A percentile compares a stretch with the other conserved stretches of the same genome.
Conservation (phyloP, 345 rosid genomes). For the Murraya koenigii region DNA sequence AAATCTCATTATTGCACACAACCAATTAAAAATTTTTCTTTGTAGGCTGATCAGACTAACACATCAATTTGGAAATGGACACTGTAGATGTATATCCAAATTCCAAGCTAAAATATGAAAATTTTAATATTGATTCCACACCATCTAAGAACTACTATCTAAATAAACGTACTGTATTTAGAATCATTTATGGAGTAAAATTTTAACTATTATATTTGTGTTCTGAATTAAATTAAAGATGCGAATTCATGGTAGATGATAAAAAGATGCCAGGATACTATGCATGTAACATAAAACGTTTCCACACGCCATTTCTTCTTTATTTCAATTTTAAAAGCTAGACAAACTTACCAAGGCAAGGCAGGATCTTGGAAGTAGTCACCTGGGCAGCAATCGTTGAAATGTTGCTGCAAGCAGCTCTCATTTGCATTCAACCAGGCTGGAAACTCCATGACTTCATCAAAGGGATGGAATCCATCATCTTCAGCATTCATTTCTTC, state of each 20-base stretch:
- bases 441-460: constrained; percentile 79
- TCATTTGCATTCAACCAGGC: constrained; percentile 77
- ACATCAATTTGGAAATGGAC: constrained; percentile 14
- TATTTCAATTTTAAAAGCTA: not conserved
- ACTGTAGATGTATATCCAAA: constrained; percentile 7
- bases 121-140: not conserved
- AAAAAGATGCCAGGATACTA: not conserved
- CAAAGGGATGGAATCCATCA: constrained; percentile 61
- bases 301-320: not conserved
- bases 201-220: not conserved
- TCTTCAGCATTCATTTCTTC: constrained; percentile 42
- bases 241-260: not conserved
- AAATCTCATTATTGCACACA: not conserved
- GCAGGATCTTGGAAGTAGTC: constrained; percentile 58
- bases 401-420: constrained; percentile 57
- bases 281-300: constrained; percentile 5
- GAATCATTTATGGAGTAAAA: not conserved
- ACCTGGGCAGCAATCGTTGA: constrained; percentile 47
- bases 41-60: not conserved
- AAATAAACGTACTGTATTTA: not conserved
- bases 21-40: not conserved
- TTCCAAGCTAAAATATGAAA: constrained; percentile 1
- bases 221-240: not conserved
- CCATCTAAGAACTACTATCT: not conserved
- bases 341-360: constrained; percentile 63